Evolutionary conservation across 257 asterid species (phyloP).

Genomic region (Fraxinus anomala): DNA sequence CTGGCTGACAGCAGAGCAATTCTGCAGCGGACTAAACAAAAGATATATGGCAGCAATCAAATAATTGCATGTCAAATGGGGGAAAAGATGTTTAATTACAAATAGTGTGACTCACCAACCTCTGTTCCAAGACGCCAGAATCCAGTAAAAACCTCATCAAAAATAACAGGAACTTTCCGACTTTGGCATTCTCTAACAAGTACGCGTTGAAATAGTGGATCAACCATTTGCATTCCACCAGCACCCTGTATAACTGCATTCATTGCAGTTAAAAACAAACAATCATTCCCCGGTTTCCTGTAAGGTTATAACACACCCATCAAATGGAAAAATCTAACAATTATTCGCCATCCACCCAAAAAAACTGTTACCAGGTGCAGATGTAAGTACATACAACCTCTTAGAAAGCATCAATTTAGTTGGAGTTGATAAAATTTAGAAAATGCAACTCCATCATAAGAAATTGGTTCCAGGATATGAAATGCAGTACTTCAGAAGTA

Average conservation of each 20-base stretch:
- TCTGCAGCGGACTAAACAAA: slow-evolving; percentile 82
- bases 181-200: slow-evolving; percentile 80
- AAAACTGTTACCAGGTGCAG: background rate
- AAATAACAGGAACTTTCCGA: slow-evolving; percentile 81
- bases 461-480: background rate
- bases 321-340: background rate
- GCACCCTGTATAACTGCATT: slow-evolving; percentile 88
- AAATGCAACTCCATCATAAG: background rate
- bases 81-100: slow-evolving; percentile 3
- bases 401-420: background rate
- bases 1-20: slow-evolving; percentile 81
- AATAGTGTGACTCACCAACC: slow-evolving; percentile 46
- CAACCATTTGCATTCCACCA: slow-evolving; percentile 95
- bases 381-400: background rate
- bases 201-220: slow-evolving; percentile 88
- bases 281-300: slow-evolving; percentile 5
- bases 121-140: slow-evolving; percentile 97
- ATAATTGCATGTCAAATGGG: slow-evolving; percentile 13
- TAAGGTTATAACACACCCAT: slow-evolving; percentile 13
- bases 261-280: slow-evolving; percentile 23
- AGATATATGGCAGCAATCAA: slow-evolving; percentile 20
- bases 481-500: background rate
- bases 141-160: slow-evolving; percentile 97
- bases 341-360: background rate
- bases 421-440: background rate